These are phyloP conservation scores for Botrytis medusae DNA, from an alignment of 2,329 filamentous ascomycete species.

Conservation along the genomic window DNA sequence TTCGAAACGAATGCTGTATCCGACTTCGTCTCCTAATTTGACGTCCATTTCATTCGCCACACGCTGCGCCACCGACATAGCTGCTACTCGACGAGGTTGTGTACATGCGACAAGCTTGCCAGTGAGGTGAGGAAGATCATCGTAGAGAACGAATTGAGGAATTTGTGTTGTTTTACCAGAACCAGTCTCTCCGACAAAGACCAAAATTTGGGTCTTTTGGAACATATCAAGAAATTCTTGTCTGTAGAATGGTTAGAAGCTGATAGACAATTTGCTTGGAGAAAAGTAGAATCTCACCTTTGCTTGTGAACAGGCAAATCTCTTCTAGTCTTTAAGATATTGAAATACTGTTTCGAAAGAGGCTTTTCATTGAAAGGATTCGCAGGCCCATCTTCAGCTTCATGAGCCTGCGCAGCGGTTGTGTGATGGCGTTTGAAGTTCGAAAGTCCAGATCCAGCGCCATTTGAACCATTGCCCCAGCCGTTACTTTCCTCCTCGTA, in stretches of 20 bases:
- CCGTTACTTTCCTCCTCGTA: conserved; percentile 53
- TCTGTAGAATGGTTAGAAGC: conserved; percentile 45
- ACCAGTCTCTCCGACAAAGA: conserved; percentile 98
- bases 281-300: conserved; percentile 53
- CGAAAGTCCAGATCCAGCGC: conserved; percentile 39
- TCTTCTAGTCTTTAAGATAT: conserved; percentile 79
- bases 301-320: conserved; percentile 91
- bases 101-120: conserved; percentile 95
- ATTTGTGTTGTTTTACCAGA: conserved; percentile 99
- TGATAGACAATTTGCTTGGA: neutral
- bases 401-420: conserved; percentile 70
- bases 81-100: conserved; percentile 94
- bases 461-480: conserved; percentile 42
- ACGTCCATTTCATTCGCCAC: conserved; percentile 97
- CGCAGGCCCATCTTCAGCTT: conserved; percentile 73
- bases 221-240: conserved; percentile 93
- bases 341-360: conserved; percentile 83
- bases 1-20: conserved; percentile 98
- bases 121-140: conserved; percentile 84
- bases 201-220: conserved; percentile 91
- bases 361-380: conserved; percentile 83
- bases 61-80: conserved; percentile 98
- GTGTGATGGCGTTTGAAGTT: conserved; percentile 75
- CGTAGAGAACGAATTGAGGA: conserved; percentile 95
- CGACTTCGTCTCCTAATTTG: conserved; percentile 86